Conservation (phyloP, 805 yeast species). For the Pichia paraexigua region DNA sequence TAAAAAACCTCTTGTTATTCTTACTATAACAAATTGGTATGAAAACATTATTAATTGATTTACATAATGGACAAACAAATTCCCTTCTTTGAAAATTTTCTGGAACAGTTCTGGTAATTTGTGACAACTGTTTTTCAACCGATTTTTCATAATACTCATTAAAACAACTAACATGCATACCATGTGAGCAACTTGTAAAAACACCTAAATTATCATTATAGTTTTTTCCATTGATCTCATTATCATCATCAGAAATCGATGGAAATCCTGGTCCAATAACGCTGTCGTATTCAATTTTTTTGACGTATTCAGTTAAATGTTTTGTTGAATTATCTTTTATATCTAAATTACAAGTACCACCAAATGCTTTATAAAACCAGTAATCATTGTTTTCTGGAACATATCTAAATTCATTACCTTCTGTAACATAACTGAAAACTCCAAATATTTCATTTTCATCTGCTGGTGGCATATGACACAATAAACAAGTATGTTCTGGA, state of each 20-base stretch:
- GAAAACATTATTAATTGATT: slow-evolving; percentile 75
- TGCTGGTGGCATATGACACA: slow-evolving; percentile 71
- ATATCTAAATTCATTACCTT: slow-evolving; percentile 51
- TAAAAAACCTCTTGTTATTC: slow-evolving; percentile 28
- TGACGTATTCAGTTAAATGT: slow-evolving; percentile 25
- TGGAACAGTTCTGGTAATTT: slow-evolving; percentile 76
- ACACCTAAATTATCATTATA: slow-evolving; percentile 38
- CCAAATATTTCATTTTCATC: slow-evolving; percentile 62
- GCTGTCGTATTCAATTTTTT: slow-evolving; percentile 28
- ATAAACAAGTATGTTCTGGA: slow-evolving; percentile 68
- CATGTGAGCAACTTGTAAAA: slow-evolving; percentile 84
- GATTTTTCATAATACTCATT: slow-evolving; percentile 52
- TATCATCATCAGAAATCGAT: slow-evolving; percentile 13
- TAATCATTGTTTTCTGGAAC: slow-evolving; percentile 52
- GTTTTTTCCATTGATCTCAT: slow-evolving; percentile 14
- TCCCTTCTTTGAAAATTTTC: slow-evolving; percentile 65
- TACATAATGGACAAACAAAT: slow-evolving; percentile 85
- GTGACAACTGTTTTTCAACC: slow-evolving; percentile 46
- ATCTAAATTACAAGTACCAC: slow-evolving; percentile 39
- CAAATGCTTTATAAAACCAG: slow-evolving; percentile 60
- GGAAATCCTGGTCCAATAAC: slow-evolving; percentile 73
- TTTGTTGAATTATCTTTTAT: slow-evolving; percentile 7
- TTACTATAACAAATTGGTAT: slow-evolving; percentile 62
- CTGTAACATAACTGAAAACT: slow-evolving; percentile 53
- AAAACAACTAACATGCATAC: slow-evolving; percentile 80